Evolutionary conservation across 352 stramenopile species (phyloP).

Genomic region (Peronospora farinosa): DNA sequence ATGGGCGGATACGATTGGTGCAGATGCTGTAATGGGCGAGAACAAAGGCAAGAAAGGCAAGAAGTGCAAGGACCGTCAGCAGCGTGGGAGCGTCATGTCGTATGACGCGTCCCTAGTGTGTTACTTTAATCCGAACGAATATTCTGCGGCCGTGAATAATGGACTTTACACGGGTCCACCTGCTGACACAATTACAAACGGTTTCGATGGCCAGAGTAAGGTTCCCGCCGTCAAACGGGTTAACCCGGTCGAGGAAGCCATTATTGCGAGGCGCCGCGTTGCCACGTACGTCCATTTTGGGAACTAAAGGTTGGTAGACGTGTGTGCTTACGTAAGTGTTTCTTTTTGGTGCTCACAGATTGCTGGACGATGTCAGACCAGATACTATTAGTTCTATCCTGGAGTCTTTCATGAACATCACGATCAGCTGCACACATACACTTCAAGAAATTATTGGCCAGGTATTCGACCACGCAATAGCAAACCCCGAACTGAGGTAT

Average conservation of each 20-base stretch:
- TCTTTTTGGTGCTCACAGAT: slow-evolving; percentile 18
- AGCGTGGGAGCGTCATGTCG: slow-evolving; percentile 33
- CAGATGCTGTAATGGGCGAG: slow-evolving; percentile 38
- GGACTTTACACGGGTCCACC: slow-evolving; percentile 48
- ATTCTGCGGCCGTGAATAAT: slow-evolving; percentile 52
- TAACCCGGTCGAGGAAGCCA: slow-evolving; percentile 61
- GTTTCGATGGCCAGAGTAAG: slow-evolving; percentile 17
- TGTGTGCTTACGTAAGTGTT: not conserved
- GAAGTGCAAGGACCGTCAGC: slow-evolving; percentile 41
- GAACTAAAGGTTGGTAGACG: not conserved
- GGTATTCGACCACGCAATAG: slow-evolving; percentile 71
- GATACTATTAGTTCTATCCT: slow-evolving; percentile 41
- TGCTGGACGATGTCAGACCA: slow-evolving; percentile 51
- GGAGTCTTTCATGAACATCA: slow-evolving; percentile 49
- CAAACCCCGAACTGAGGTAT: slow-evolving; percentile 49
- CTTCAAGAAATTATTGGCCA: slow-evolving; percentile 60
- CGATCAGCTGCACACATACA: slow-evolving; percentile 64
- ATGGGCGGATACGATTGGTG: slow-evolving; percentile 57
- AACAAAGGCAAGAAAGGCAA: slow-evolving; percentile 45
- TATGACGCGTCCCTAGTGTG: slow-evolving; percentile 70
- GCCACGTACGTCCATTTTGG: slow-evolving; percentile 32
- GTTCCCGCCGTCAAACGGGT: slow-evolving; percentile 16
- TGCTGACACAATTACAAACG: slow-evolving; percentile 13
- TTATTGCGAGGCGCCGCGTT: slow-evolving; percentile 46
- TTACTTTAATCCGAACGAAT: slow-evolving; percentile 78